Base-by-base conservation (phyloP, 2,329 filamentous ascomycete species). In the Ascochyta clinopodiicola region DNA sequence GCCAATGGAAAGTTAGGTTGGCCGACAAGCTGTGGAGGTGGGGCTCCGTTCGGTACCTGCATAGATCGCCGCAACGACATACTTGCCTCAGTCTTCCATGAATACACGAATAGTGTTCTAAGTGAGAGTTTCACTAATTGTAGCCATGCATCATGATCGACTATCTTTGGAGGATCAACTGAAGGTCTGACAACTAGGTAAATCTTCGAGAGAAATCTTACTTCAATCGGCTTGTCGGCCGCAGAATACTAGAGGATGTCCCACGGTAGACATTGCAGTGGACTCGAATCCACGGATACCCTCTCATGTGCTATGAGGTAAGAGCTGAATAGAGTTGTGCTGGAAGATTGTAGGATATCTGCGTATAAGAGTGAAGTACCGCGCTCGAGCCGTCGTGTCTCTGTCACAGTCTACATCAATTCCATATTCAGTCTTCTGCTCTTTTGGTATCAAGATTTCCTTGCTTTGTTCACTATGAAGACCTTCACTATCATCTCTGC, bases 401-500 rank as follows among this genome's bases (percentile, higher is more conserved):
- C 36, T 3, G 12, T 19, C 4, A 6, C 17, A 35, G 8, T 7
- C 15, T 1, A 35, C 32, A 35, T 6, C n/a, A 6, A 6, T 17
- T 6, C 17, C 15, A 17, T 10, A 7, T 35, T 9, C 32, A 17
- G 6, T 35, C 15, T 8, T 35, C 32, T 17, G 8, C 12, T 34
- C 27, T 34, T 34, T n/a, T 17, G 17, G 2, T 17, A 17, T 17
- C 17, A 17, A 17, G 17, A 17, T 17, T 17, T 17, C 17, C 17
- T 10, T 12, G 12, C 15, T 6, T 34, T n/a, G 6, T 5, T 52
- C 60, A 62, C 22, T 36, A 71, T 70, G 68, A 70, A 66, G 49
- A 54, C 50, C 66, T 60, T 75, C 45, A 31, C 73, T 55, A 58
- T 75, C 56, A 57, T 77, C 47, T 55, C 68, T 21, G 48, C 67